Percentiles rank a stretch among this genome's conserved stretches.
Conservation (phyloP, 768 basidiomycete genomes). For the Dendrothele bispora region DNA sequence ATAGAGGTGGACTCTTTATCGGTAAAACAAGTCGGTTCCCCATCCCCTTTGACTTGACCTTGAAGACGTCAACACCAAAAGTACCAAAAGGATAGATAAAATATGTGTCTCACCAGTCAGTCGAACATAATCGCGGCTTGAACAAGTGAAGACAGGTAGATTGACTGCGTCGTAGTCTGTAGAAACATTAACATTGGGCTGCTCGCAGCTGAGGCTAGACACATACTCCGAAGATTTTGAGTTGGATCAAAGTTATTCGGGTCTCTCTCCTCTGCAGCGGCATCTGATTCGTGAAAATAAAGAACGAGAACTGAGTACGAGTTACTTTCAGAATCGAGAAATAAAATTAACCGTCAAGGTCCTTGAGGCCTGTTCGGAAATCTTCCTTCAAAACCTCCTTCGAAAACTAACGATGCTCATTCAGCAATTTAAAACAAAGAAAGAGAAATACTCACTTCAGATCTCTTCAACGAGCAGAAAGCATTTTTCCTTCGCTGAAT, state of each 20-base stretch:
- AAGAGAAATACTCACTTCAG: slow-evolving; percentile 38
- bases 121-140: slow-evolving; percentile 60
- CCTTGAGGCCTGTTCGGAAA: slow-evolving; percentile 55
- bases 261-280: slow-evolving; percentile 55
- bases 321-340: not conserved
- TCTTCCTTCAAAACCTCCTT: slow-evolving; percentile 58
- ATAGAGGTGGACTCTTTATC: slow-evolving; percentile 25
- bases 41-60: slow-evolving; percentile 64
- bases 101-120: slow-evolving; percentile 49
- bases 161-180: slow-evolving; percentile 60
- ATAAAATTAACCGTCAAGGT: slow-evolving; percentile 47
- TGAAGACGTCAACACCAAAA: not conserved
- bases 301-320: not conserved
- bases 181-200: too few relatives aligned
- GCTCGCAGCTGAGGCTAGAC: too few relatives aligned
- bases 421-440: not conserved
- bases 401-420: slow-evolving; percentile 46
- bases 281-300: too few relatives aligned
- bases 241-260: slow-evolving; percentile 57
- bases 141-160: slow-evolving; percentile 63
- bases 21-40: slow-evolving; percentile 44
- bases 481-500: slow-evolving; percentile 53
- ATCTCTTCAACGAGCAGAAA: slow-evolving; percentile 58
- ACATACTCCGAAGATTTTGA: slow-evolving; percentile 46
- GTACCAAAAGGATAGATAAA: not conserved